Base-by-base conservation (phyloP, 768 basidiomycete genomes). In the Trametes cinnabarina region DNA sequence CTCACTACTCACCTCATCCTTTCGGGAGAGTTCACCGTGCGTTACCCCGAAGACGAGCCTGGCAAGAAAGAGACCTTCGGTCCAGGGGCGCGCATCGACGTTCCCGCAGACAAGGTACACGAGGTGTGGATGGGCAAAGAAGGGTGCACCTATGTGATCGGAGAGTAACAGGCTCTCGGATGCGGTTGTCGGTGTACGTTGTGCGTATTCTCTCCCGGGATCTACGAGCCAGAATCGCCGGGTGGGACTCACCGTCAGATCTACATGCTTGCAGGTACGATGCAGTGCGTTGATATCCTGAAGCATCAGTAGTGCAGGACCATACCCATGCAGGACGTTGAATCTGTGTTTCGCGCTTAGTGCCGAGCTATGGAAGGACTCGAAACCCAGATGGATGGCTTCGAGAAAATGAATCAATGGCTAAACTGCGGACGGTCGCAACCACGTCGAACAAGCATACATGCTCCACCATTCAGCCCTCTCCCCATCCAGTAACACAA, bases 121-220 rank as follows among this genome's bases (percentile, higher is more conserved):
- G 70, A 71, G 54, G 68, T 69, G 3, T 71, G 68, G 67, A 64
- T 71, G 34, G 70, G 70, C 6, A 58, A 57, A n/a, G 56, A 66
- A 30, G 70, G 68, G 8, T 69, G 70, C 52, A 71, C 66, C 25
- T 67, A 68, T 51, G 68, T 69, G 25, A 69, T 69, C n/a, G 69
- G 69, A 2, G 68, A 68, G 54, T 69, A 41, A 20, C 25, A 47
- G 44, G 10, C 25, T 41, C 10, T 32, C 34, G 54, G 35, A 19
- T 22, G 22, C 30, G 19, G 39, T 37, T 32, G 6, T 12, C 2
- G 30, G 30, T 32, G 7, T 12, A 32, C 30, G 30, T 22, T 11
- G 44, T 23, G 30, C 15, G 43, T 54, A 23, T 40, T 30, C 44
- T 19, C 25, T 47, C 28, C 17, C 46, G 1, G 37, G 44, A 39